phyloP scores from a whole-genome alignment of 345 rosid species.

The Boechera divaricarpa region DNA sequence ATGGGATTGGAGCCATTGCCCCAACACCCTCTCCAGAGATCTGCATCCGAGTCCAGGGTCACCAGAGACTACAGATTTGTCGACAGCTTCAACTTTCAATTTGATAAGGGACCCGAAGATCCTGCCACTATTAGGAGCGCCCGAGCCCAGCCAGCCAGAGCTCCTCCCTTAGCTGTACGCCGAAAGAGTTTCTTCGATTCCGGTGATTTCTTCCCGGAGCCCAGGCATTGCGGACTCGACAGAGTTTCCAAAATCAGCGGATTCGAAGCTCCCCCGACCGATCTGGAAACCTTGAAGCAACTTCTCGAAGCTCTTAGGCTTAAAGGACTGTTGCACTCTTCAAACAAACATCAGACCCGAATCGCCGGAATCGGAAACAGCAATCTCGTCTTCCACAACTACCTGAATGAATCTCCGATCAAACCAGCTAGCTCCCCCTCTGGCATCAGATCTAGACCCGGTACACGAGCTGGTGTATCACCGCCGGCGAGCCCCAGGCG shows the following conservation, averaged over 20 bases:
- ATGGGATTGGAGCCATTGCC: conserved; percentile 92
- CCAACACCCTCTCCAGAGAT: conserved; percentile 79
- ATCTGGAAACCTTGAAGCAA: conserved; percentile 87
- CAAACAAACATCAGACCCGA: conserved; percentile 26
- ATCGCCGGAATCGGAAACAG: conserved; percentile 20
- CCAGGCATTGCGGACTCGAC: conserved; percentile 49
- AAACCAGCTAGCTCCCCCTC: conserved; percentile 50
- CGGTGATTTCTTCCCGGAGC: conserved; percentile 87
- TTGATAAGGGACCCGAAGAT: conserved; percentile 39
- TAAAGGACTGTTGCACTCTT: conserved; percentile 85
- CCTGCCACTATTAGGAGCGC: conserved; percentile 43
- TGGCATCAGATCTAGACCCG: conserved; percentile 47
- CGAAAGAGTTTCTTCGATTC: conserved; percentile 73
- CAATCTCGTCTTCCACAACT: conserved; percentile 12
- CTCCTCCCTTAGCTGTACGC: conserved; percentile 44
- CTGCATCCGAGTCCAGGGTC: conserved; percentile 90
- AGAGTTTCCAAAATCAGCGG: conserved; percentile 68
- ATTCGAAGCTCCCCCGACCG: conserved; percentile 73
- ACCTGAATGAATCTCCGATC: conserved; percentile 39
- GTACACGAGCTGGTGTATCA: not conserved
- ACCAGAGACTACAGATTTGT: conserved; percentile 66
- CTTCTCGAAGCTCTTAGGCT: conserved; percentile 88
- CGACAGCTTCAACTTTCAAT: conserved; percentile 57
- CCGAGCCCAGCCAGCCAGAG: conserved; percentile 56
- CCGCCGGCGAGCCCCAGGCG: conserved; percentile 41